Base-by-base conservation (phyloP, 1,284 basidiomycete genomes). In the Cystobasidiaceae sp. region DNA sequence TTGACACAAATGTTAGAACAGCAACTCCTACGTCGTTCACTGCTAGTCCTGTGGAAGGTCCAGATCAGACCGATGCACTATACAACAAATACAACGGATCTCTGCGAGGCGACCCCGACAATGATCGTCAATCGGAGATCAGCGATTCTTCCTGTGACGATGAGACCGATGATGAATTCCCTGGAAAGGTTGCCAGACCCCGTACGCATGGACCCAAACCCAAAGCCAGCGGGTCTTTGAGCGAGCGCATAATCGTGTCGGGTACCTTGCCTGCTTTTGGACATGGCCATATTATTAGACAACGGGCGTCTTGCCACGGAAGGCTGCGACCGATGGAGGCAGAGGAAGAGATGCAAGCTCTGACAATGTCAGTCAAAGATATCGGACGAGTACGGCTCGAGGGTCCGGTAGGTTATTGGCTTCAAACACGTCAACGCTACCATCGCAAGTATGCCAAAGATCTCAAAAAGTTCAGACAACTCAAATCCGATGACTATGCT, bases 271-370 rank as follows among this genome's bases (percentile, higher is more conserved):
- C 59, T 19, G 32, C 41, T 21, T 54, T 66, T 56, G 68, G 75
- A 59, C 44, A 49, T 37, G 30, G 65, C 7, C 27, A 81, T 58
- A 87, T 88, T 83, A 89, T 97, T 67, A 84, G 93, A 33, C 93
- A 97, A 77, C 84, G 94, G 11, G 85, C 97, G 21, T 85, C 87
- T 19, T 85, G 86, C 3, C 80, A 81, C 23, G 94, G 94, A 5
- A 77, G 84, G 6, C 81, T 90, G 17, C 84, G 93, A 9, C 82
- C 87, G 0, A 81, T 98, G 69, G 93, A 97, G 73, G 80, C 85
- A 0, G 81, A 83, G 66, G 75, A 80, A 0, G 82, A 87, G 49
- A 80, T 97, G 0, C 77, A 79, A 5, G 87, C 85, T 0, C 79
- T 94, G 44, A 80, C 79, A 7, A 76, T 93, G 45, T 81, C 83